Evolutionary conservation across 1,139 yeast species (phyloP).

Genomic region (Protomyces gravidus): DNA sequence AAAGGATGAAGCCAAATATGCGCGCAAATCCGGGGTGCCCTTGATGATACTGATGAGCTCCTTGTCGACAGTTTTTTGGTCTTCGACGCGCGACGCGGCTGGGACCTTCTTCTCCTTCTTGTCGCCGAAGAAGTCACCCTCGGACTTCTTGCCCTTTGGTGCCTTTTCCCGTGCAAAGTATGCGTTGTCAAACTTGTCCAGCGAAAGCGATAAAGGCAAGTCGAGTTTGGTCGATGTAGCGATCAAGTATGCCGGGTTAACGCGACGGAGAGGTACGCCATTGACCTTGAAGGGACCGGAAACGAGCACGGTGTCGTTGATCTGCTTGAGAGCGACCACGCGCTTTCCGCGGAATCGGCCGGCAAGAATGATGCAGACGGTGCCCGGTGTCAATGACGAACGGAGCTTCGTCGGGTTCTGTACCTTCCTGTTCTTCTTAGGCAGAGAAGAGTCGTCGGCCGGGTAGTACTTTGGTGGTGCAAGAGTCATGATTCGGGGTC

Average conservation of each 20-base stretch:
- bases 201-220: constrained; percentile 68
- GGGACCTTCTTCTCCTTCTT: constrained; percentile 71
- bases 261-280: constrained; percentile 99
- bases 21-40: constrained; percentile 97
- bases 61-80: constrained; percentile 95
- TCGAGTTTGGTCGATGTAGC: constrained; percentile 94
- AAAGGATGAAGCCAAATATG: constrained; percentile 95
- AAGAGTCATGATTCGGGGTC: neutral
- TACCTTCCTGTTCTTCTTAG: constrained; percentile 68
- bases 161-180: constrained; percentile 97
- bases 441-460: constrained; percentile 87
- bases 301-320: constrained; percentile 96
- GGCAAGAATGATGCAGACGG: constrained; percentile 95
- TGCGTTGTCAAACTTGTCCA: constrained; percentile 86
- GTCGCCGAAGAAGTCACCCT: constrained; percentile 92
- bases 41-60: constrained; percentile 90
- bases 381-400: constrained; percentile 96
- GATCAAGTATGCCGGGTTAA: constrained; percentile 96
- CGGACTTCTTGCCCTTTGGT: constrained; percentile 62
- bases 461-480: constrained; percentile 90
- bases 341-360: constrained; percentile 99
- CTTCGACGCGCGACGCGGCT: constrained; percentile 93
- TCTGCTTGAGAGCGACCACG: constrained; percentile 95
- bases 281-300: constrained; percentile 99
- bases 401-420: constrained; percentile 94